Evolutionary conservation across 768 basidiomycete species (phyloP), one percentile per base, ranked within the genome.

Genomic region (Calocera cornea): DNA sequence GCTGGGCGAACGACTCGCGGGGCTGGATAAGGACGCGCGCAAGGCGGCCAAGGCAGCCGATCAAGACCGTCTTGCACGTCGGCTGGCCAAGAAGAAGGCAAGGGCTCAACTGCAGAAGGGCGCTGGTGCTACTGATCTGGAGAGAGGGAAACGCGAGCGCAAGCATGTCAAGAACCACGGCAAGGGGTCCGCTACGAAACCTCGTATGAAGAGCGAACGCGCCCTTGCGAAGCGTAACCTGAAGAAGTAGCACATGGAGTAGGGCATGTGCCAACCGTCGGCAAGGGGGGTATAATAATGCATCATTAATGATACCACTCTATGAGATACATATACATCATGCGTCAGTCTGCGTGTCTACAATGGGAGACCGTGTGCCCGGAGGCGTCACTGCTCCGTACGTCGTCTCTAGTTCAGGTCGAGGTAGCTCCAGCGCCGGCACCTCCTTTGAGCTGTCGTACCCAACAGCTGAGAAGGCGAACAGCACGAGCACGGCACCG

Each of bases 71-170:
- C 80, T 92, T 44, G 89, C 87, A 44, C 80, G 95, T 63, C 81
- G 95, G 67, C 74, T 94, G 76, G 92, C 90, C 44, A 97, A 97
- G 84, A 97, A 97, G 78, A 89, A 88, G 77, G 83, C 86, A 22
- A 64, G 71, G 44, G 69, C 66, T 31, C 69, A 66, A n/a, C 40
- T 73, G 70, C 67, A 68, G 60, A 71, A 70, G 68, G 38, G 68
- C 47, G 17, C 40, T 31, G 65, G 68, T 34, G 44, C 69, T 33
- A 17, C 54, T 40, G 38, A 44, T 50, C 24, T 34, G 29, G 31
- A 64, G 24, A 27, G 24, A 22, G 34, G 66, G 8, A 49, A 68
- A 49, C 22, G 64, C 8, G 41, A 64, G 41, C 60, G 68, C 24
- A 54, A n/a, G 65, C 65, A 34, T 14, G 68, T 72, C 44, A 66